Conservation (phyloP, 768 basidiomycete genomes). For the Pisolithus tinctorius region DNA sequence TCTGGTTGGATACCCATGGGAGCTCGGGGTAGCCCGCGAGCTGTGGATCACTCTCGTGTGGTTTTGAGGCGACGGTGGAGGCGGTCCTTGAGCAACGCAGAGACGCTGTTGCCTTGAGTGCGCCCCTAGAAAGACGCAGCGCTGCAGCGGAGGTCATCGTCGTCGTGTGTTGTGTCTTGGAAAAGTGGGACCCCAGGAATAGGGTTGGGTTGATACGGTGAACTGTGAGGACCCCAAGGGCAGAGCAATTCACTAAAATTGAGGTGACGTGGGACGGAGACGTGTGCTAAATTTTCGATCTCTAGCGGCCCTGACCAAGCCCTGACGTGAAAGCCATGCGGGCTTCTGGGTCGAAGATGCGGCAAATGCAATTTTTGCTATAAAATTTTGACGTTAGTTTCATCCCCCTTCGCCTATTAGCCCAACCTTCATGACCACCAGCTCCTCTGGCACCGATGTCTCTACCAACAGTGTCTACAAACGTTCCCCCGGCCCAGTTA, state of each 20-base stretch:
- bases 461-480: constrained; percentile 33
- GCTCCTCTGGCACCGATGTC: constrained; percentile 36
- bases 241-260: neutral
- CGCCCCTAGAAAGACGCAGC: constrained; percentile 11
- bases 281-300: constrained; percentile 2
- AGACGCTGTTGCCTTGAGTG: constrained; percentile 3
- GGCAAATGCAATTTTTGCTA: constrained; percentile 6
- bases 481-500: constrained; percentile 43
- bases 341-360: constrained; percentile 8
- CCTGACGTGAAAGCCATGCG: constrained; percentile 4
- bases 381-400: constrained; percentile 18
- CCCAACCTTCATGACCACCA: constrained; percentile 16
- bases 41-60: constrained; percentile 52
- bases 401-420: constrained; percentile 14
- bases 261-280: constrained; percentile 7
- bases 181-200: constrained; percentile 15
- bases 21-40: constrained; percentile 68
- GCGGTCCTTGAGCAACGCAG: constrained; percentile 6
- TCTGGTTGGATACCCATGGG: constrained; percentile 60
- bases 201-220: neutral
- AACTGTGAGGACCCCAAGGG: constrained; percentile 7
- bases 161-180: neutral
- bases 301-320: constrained; percentile 14
- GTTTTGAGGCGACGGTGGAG: constrained; percentile 11
- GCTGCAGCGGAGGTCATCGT: neutral